Percentiles rank a stretch among this genome's conserved stretches.
Conservation (phyloP, 2,329 filamentous ascomycete species). For the Phialemonium atrogriseum region DNA sequence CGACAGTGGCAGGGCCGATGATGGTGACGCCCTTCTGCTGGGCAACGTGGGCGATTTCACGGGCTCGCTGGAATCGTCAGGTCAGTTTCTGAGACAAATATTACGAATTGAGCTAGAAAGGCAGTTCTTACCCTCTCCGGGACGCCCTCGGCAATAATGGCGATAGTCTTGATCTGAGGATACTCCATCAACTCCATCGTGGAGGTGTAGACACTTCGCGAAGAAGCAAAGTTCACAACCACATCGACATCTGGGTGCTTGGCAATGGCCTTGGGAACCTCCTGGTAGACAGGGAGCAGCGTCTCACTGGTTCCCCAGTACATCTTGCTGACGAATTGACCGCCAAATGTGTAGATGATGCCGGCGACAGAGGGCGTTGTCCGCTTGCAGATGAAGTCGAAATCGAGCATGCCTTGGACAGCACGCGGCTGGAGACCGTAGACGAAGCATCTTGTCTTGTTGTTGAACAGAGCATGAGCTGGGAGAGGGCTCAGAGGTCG, state of each 20-base stretch:
- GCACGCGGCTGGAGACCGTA: constrained; percentile 97
- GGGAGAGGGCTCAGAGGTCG: constrained; percentile 83
- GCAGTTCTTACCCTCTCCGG: constrained; percentile 92
- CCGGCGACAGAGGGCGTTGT: constrained; percentile 91
- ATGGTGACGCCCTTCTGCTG: constrained; percentile 99
- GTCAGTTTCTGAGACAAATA: background rate
- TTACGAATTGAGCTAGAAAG: constrained; percentile 16
- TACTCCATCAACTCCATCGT: constrained; percentile 98
- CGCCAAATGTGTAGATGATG: constrained; percentile 99
- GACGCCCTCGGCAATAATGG: constrained; percentile 98
- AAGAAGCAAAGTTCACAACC: constrained; percentile 99
- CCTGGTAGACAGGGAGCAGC: constrained; percentile 95
- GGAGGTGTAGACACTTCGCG: constrained; percentile 95
- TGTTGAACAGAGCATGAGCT: constrained; percentile 89
- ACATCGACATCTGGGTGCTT: constrained; percentile 98
- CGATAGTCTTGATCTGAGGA: constrained; percentile 97
- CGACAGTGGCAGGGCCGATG: constrained; percentile 95
- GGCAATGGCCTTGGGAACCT: constrained; percentile 80
- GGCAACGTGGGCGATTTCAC: constrained; percentile 94
- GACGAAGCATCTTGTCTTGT: constrained; percentile 99
- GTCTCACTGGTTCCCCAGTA: constrained; percentile 99
- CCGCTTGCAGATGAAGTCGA: constrained; percentile 99
- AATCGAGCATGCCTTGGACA: constrained; percentile 92
- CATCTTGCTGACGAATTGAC: constrained; percentile 99
- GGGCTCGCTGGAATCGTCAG: constrained; percentile 61